Base-by-base conservation (phyloP, 2,329 filamentous ascomycete genomes). In the Tetracladium maxilliforme region DNA sequence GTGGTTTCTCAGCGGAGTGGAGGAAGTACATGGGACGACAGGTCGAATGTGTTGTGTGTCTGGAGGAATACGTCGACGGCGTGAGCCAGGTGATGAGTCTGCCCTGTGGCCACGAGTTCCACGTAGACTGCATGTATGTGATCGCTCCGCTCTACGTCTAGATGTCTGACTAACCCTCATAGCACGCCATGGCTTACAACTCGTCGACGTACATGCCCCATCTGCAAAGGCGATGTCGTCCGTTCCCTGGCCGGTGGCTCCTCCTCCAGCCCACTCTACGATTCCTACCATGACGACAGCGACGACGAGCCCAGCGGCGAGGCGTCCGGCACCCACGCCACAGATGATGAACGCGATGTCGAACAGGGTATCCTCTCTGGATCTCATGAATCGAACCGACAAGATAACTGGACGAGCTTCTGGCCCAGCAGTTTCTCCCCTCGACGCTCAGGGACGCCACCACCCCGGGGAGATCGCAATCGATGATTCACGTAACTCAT, bases 121-220 rank as follows among this genome's bases (percentile, higher is more conserved):
- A 98, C 49, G 87, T 65, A 15, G 84, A 92, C 46, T 98, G 90
- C 84, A 95, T 98, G 84, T 92, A 56, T 76, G 84, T 78, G 23
- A 29, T 26, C 28, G 22, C 18, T 14, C 19, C n/a, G 24, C 15
- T 15, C 9, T 18, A 13, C 17, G 14, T 35, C n/a, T n/a, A n/a
- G n/a, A 19, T 9, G 23, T 6, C 4, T 17, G 10, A 31, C 36
- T 23, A 21, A 21, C 10, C 20, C 9, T 16, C 11, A 5, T 6
- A 93, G 84, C 45, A 95, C 90, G 5, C 90, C 90, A 3, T 98
- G 90, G 90, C 61, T 98, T 26, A 94, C 87, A 1, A 95, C 86
- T 10, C 75, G 87, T 24, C 78, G 90, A 34, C 76, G 90, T 34
- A 98, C 90, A n/a, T 98, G 90, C 42, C 90, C 90, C 1, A 95